A percentile compares a stretch with the other conserved stretches of the same genome.
These are phyloP conservation scores for Leptodermis oblonga DNA, from an alignment of 257 asterid genomes.

Conservation along the genomic window DNA sequence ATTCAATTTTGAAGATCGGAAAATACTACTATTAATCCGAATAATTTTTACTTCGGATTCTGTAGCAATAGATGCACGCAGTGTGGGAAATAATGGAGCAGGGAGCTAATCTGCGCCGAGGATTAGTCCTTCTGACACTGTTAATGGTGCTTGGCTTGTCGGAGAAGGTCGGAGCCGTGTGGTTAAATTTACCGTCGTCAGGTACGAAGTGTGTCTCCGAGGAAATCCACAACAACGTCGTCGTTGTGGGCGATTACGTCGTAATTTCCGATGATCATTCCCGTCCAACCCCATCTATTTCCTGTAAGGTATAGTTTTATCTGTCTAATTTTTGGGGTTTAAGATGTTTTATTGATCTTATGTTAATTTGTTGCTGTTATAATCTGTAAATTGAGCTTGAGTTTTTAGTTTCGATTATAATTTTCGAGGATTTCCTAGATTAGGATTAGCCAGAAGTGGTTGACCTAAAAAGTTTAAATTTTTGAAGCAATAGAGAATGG, in stretches of 20 bases:
- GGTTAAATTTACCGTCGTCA: constrained; percentile 66
- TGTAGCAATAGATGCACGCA: neutral
- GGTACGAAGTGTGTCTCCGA: constrained; percentile 90
- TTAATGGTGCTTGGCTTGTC: constrained; percentile 27
- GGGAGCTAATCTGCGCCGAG: constrained; percentile 29
- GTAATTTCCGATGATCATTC: constrained; percentile 65
- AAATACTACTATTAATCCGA: neutral
- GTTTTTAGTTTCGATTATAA: neutral
- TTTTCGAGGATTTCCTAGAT: neutral
- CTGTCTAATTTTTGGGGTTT: neutral
- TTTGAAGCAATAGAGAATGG: neutral
- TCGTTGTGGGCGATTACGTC: constrained; percentile 80
- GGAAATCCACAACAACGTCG: constrained; percentile 78
- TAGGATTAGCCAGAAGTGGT: neutral
- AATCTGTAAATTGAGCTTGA: neutral
- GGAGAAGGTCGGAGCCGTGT: constrained; percentile 48
- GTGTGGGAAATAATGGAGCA: constrained; percentile 30
- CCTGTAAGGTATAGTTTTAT: constrained; percentile 56
- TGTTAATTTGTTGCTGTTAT: neutral
- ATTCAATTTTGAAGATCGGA: constrained; percentile 13
- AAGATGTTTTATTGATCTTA: neutral
- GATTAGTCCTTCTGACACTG: constrained; percentile 24
- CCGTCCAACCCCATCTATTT: constrained; percentile 59
- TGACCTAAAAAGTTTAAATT: neutral
- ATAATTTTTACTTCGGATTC: neutral